phyloP scores from a whole-genome alignment of 768 basidiomycete genomes.

The Suillus sp. region DNA sequence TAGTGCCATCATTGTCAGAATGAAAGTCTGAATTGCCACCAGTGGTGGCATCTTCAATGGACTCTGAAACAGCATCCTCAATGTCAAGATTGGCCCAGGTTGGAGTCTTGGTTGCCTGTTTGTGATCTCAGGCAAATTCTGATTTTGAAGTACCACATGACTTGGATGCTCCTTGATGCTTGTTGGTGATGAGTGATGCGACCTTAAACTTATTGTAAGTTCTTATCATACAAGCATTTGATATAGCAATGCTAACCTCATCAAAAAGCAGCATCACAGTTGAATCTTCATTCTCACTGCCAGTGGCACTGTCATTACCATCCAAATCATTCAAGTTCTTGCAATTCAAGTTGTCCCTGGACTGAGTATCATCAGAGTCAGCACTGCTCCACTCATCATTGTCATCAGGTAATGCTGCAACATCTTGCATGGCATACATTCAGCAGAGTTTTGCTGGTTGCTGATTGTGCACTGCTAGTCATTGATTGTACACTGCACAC shows the following conservation, averaged over 20 bases:
- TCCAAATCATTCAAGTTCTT: neutral
- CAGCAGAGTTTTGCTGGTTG: neutral
- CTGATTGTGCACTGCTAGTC: no score
- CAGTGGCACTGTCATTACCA: neutral
- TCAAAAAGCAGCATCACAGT: neutral
- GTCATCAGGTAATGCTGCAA: neutral
- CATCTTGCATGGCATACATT: neutral
- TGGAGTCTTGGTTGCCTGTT: neutral
- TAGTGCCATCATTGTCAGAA: no score
- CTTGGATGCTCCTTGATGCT: neutral
- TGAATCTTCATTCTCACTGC: neutral
- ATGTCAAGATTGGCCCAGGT: neutral
- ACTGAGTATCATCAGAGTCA: neutral
- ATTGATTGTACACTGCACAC: neutral
- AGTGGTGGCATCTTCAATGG: no score
- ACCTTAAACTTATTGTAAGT: constrained; percentile 1
- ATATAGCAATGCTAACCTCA: neutral
- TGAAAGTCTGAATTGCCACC: no score
- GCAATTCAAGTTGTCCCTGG: neutral
- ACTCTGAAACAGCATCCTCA: no score
- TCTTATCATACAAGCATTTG: neutral
- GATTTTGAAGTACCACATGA: neutral
- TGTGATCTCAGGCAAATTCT: neutral
- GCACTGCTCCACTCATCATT: neutral
- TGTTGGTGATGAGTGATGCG: neutral